Conservation (phyloP, 2,329 filamentous ascomycete species). For the Colletotrichum somersetense region DNA sequence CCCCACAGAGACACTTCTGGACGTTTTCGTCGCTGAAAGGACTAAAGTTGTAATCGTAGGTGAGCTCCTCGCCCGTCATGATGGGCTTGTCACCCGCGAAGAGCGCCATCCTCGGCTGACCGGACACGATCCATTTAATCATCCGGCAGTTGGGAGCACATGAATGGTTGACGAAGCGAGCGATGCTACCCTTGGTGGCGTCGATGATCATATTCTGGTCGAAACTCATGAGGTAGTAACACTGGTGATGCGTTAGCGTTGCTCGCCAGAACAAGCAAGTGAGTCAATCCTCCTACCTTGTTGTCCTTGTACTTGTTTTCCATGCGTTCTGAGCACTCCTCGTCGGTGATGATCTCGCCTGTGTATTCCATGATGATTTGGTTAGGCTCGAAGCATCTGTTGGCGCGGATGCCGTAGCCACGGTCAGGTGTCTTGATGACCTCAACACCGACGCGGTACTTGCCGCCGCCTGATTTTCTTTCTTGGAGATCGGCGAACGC, state of each 20-base stretch:
- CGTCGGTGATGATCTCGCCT: conserved; percentile 95
- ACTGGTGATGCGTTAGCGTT: conserved; percentile 64
- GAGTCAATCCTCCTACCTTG: conserved; percentile 69
- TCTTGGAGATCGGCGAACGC: conserved; percentile 84
- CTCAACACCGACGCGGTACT: conserved; percentile 93
- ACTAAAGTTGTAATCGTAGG: conserved; percentile 88
- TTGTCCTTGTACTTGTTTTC: conserved; percentile 94
- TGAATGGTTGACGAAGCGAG: conserved; percentile 97
- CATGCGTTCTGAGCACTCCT: conserved; percentile 94
- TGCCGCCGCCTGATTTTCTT: conserved; percentile 81
- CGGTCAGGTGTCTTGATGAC: conserved; percentile 91
- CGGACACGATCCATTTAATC: conserved; percentile 97
- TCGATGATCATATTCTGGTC: conserved; percentile 99
- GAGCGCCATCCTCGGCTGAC: conserved; percentile 94
- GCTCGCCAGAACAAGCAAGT: conserved; percentile 33
- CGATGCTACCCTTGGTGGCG: conserved; percentile 94
- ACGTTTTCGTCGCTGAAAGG: conserved; percentile 78
- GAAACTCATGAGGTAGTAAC: conserved; percentile 98
- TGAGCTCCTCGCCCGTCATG: conserved; percentile 94
- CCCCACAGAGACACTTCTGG: conserved; percentile 74
- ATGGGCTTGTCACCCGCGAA: conserved; percentile 93
- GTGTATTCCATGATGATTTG: conserved; percentile 99
- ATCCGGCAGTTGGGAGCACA: conserved; percentile 97
- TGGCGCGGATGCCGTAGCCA: conserved; percentile 92
- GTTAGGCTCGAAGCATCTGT: conserved; percentile 85